Evolutionary conservation across 1,284 basidiomycete species (phyloP).

Genomic region (Jaminaea rosea): DNA sequence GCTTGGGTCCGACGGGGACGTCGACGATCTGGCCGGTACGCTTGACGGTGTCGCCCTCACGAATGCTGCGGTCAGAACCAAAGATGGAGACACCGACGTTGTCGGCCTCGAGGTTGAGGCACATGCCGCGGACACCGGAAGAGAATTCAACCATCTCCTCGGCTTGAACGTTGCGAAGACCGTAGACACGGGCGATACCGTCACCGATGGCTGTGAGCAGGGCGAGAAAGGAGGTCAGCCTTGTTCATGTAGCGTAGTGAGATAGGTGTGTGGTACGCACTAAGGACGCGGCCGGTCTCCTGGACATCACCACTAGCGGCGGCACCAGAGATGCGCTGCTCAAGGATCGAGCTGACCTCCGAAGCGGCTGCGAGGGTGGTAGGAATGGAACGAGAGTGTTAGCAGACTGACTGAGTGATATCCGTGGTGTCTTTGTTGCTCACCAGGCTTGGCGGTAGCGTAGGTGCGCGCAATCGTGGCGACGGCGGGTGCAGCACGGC

Average conservation of each 20-base stretch:
- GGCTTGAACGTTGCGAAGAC: constrained; percentile 67
- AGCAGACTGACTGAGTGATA: not conserved
- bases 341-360: constrained; percentile 97
- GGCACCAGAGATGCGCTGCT: constrained; percentile 91
- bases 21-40: constrained; percentile 99
- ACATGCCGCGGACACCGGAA: constrained; percentile 82
- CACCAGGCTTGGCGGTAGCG: constrained; percentile 95
- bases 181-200: constrained; percentile 99
- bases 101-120: constrained; percentile 99
- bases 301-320: constrained; percentile 85
- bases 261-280: constrained; percentile 53
- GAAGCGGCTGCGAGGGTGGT: constrained; percentile 65
- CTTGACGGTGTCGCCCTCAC: constrained; percentile 99
- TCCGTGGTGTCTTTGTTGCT: constrained; percentile 42
- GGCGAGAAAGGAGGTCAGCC: not conserved
- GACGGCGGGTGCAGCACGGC: constrained; percentile 51
- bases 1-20: constrained; percentile 88
- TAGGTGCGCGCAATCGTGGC: constrained; percentile 55
- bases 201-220: constrained; percentile 77
- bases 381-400: constrained; percentile 1
- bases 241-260: not conserved
- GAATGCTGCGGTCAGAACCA: constrained; percentile 99
- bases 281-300: constrained; percentile 96
- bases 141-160: constrained; percentile 99
- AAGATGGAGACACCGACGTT: constrained; percentile 99